These are phyloP conservation scores for Fusarium sp. DNA, from an alignment of 2,329 filamentous ascomycete genomes.

Conservation along the genomic window DNA sequence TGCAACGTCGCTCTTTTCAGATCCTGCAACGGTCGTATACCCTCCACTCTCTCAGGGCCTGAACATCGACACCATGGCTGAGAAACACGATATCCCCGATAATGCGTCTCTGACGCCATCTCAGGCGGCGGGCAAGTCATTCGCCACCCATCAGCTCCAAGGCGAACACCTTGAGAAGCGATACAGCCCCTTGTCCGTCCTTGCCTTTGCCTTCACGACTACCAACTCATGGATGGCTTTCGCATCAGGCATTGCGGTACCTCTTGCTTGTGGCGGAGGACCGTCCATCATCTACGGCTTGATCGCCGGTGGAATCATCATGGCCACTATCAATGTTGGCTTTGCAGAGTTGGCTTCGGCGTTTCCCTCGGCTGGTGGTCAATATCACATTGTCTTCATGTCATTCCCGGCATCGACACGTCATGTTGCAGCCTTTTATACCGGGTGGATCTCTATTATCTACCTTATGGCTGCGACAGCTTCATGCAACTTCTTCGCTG, in stretches of 20 bases:
- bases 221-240: conserved; percentile 49
- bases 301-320: conserved; percentile 40
- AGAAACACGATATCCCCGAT: conserved; percentile 29
- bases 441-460: conserved; percentile 45
- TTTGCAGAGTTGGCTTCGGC: conserved; percentile 48
- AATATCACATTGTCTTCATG: conserved; percentile 49
- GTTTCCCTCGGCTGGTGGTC: conserved; percentile 46
- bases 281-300: conserved; percentile 47
- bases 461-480: conserved; percentile 46
- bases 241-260: conserved; percentile 44
- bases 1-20: not conserved
- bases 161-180: conserved; percentile 40
- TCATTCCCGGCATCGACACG: conserved; percentile 42
- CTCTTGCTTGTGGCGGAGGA: conserved; percentile 44
- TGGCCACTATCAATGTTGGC: conserved; percentile 44
- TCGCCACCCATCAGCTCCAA: conserved; percentile 8
- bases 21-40: not conserved
- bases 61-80: conserved; percentile 1
- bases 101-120: conserved; percentile 34
- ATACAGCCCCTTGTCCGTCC: conserved; percentile 45
- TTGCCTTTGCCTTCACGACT: conserved; percentile 47
- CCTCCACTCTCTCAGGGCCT: conserved; percentile 1
- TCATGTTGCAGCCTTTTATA: conserved; percentile 44
- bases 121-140: conserved; percentile 34
- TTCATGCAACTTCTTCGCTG: conserved; percentile 48